Evolutionary conservation across 2,329 filamentous ascomycete genomes (phyloP), one percentile per base, ranked within the genome.

Genomic region (Ophiostoma quercus): DNA sequence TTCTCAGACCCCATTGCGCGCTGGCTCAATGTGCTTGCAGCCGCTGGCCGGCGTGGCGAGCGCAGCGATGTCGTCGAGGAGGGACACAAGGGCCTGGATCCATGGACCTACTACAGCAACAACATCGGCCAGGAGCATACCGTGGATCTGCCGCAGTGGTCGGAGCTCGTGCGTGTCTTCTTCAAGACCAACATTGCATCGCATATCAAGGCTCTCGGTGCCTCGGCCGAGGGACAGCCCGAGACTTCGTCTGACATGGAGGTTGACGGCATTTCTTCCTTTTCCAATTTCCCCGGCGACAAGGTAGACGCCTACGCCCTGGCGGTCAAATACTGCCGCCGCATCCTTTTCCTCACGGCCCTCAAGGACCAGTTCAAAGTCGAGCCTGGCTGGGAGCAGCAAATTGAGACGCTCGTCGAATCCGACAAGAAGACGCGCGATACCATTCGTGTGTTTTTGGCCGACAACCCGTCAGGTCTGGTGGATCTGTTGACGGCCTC

Each of bases 11-110:
- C 92, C 11, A 83, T 90, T 51, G 95, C 88, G 34, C 87, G 95
- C 67, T 97, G 92, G 92, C 91, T 97, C 66, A 88, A 97, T 77
- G 86, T 98, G 19, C 83, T 97, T 67, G 94, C 94, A 8, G 82
- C 95, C 9, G 88, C 87, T 19, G 88, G 88, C 14, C 84, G 84
- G 2, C 79, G 81, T 2, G 85, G 87, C 67, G 90, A 94, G 76
- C 87, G 91, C 65, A 90, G 89, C 71, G 94, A 98, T 76, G 88
- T 98, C 2, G 80, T 92, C 0, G 95, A 99, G 77, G 94, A 98
- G 80, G 95, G 93, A 1, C 89, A 88, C 72, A 94, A 92, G 78
- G 95, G 95, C 0, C 83, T 97, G 3, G 92, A 97, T 75, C 86
- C 87, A 14, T 85, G 84, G 84, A 84, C 81, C 0, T 81, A 83